These are phyloP conservation scores for Begonia fuchsioides DNA, from an alignment of 306 rosid genomes.

Conservation along the genomic window DNA sequence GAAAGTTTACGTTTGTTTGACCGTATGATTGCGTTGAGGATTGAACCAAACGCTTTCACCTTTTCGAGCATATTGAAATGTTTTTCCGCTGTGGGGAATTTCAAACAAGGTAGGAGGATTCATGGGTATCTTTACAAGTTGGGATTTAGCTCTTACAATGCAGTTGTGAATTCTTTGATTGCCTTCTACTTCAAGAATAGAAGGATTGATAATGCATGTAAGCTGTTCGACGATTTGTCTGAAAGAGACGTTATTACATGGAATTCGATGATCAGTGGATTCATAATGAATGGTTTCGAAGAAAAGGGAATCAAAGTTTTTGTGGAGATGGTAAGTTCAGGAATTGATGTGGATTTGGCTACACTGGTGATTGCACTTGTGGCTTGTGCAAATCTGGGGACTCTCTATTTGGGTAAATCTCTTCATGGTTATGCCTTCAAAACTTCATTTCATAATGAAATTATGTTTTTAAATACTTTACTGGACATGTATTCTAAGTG, in stretches of 20 bases:
- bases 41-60: conserved; percentile 36
- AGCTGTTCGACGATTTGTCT: conserved; percentile 56
- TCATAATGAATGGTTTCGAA: conserved; percentile 29
- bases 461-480: conserved; percentile 40
- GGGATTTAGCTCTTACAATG: conserved; percentile 28
- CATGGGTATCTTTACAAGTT: conserved; percentile 44
- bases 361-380: conserved; percentile 45
- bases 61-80: conserved; percentile 55
- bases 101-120: conserved; percentile 31
- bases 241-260: conserved; percentile 57
- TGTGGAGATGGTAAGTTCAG: conserved; percentile 24
- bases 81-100: conserved; percentile 30
- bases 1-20: conserved; percentile 36
- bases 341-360: conserved; percentile 43
- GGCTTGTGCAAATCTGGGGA: conserved; percentile 46
- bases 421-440: conserved; percentile 45
- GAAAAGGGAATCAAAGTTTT: conserved; percentile 31
- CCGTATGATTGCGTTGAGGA: conserved; percentile 41
- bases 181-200: conserved; percentile 40
- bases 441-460: conserved; percentile 21
- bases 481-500: conserved; percentile 77
- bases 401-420: conserved; percentile 33
- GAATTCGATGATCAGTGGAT: conserved; percentile 79
- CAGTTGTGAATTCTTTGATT: conserved; percentile 37
- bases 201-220: conserved; percentile 39